Evolutionary conservation across 2,329 filamentous ascomycete genomes (phyloP).

Genomic region (Fusarium sp.): DNA sequence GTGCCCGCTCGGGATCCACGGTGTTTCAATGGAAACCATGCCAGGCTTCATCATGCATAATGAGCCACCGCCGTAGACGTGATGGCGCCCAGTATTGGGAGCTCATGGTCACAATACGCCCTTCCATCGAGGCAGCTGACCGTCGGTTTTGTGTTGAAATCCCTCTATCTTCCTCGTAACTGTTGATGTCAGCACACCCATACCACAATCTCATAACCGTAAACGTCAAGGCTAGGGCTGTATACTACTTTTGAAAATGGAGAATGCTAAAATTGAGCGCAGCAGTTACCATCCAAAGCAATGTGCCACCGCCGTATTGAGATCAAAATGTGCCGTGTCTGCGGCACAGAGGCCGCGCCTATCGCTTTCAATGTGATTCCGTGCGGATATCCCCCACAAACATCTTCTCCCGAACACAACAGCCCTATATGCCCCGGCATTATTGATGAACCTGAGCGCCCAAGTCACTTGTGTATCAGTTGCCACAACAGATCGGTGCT

Average conservation of each 20-base stretch:
- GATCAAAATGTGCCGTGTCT: neutral
- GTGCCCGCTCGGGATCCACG: neutral
- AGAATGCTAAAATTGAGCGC: neutral
- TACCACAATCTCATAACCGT: neutral
- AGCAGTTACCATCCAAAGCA: neutral
- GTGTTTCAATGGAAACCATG: neutral
- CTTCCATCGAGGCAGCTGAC: neutral
- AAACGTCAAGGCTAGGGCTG: neutral
- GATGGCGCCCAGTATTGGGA: neutral
- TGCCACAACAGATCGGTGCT: neutral
- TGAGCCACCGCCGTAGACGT: neutral
- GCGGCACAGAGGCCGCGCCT: neutral
- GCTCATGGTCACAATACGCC: neutral
- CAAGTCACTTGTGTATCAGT: neutral
- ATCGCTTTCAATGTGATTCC: neutral
- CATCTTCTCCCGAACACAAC: neutral
- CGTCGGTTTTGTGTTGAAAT: no score
- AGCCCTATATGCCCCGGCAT: neutral
- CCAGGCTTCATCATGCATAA: neutral
- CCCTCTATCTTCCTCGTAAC: no score
- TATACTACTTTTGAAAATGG: neutral
- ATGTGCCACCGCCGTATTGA: neutral
- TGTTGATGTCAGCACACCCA: no score
- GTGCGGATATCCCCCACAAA: neutral
- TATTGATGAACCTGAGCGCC: neutral